phyloP scores from a whole-genome alignment of 805 yeast species.

The Spathaspora hagerdaliae region DNA sequence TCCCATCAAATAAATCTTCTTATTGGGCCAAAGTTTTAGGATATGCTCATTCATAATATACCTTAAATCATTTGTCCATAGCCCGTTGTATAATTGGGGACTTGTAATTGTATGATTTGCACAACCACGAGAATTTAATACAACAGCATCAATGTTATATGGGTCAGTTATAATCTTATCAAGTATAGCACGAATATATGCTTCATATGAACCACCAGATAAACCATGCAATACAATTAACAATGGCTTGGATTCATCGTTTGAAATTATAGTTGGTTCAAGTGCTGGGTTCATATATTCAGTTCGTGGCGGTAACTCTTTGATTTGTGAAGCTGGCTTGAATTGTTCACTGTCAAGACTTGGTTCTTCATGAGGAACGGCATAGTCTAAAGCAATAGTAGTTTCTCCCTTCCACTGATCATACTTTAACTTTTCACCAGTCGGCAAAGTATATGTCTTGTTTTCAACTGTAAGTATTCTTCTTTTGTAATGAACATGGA shows the following conservation, averaged over 20 bases:
- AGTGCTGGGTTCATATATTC: constrained; percentile 52
- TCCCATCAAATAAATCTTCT: constrained; percentile 64
- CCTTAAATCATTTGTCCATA: constrained; percentile 67
- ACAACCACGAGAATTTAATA: constrained; percentile 72
- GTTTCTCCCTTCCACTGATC: constrained; percentile 41
- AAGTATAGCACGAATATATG: constrained; percentile 58
- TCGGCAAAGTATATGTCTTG: constrained; percentile 18
- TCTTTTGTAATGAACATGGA: constrained; percentile 44
- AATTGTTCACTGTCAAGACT: constrained; percentile 21
- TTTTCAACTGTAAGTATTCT: constrained; percentile 31
- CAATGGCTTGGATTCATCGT: constrained; percentile 48
- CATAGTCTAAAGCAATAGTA: constrained; percentile 49
- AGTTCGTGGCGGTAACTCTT: constrained; percentile 65
- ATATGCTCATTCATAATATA: constrained; percentile 51
- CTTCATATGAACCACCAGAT: constrained; percentile 79
- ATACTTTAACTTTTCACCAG: constrained; percentile 28
- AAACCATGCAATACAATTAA: constrained; percentile 66
- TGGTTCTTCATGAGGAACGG: constrained; percentile 12
- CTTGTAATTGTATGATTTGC: constrained; percentile 69
- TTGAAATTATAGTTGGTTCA: constrained; percentile 25
- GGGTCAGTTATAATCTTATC: constrained; percentile 36
- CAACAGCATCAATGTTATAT: constrained; percentile 50
- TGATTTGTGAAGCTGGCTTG: constrained; percentile 44
- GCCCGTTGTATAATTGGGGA: constrained; percentile 62
- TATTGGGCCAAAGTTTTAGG: constrained; percentile 50